Percentiles rank a stretch among this genome's conserved stretches.
Evolutionary conservation across 805 yeast genomes (phyloP).

Genomic region (Ogataea wickerhamii): DNA sequence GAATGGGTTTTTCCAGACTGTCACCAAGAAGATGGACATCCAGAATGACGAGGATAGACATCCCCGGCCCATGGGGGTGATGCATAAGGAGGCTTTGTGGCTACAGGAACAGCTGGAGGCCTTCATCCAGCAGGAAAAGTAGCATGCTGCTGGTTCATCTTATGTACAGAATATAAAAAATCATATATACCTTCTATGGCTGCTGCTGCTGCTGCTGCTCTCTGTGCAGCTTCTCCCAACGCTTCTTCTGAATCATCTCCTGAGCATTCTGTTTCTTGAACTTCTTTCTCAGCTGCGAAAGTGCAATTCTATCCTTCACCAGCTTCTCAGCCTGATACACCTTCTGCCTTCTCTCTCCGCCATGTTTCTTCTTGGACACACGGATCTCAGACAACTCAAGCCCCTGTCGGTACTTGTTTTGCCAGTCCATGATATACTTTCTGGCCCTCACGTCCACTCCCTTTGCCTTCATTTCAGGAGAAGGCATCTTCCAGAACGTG

Average conservation of each 20-base stretch:
- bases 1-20: constrained; percentile 35
- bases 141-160: neutral
- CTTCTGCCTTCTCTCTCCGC: constrained; percentile 82
- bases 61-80: constrained; percentile 56
- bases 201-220: constrained; percentile 2
- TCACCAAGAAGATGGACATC: constrained; percentile 25
- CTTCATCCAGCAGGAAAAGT: neutral
- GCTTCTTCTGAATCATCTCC: constrained; percentile 13
- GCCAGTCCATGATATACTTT: constrained; percentile 70
- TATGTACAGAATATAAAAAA: constrained; percentile 1
- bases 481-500: constrained; percentile 54
- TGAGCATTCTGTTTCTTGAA: constrained; percentile 20
- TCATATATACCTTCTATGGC: no score
- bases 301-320: constrained; percentile 47
- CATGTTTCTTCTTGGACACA: constrained; percentile 67
- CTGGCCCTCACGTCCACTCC: constrained; percentile 75
- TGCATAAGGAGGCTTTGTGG: constrained; percentile 68
- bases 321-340: constrained; percentile 60
- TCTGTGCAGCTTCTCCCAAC: constrained; percentile 26
- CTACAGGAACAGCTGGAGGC: constrained; percentile 39
- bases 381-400: constrained; percentile 50
- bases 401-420: constrained; percentile 60
- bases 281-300: constrained; percentile 30
- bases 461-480: constrained; percentile 59
- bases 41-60: constrained; percentile 51